phyloP scores from a whole-genome alignment of 176 grass and related monocot genomes.

The Carex scoparia region DNA sequence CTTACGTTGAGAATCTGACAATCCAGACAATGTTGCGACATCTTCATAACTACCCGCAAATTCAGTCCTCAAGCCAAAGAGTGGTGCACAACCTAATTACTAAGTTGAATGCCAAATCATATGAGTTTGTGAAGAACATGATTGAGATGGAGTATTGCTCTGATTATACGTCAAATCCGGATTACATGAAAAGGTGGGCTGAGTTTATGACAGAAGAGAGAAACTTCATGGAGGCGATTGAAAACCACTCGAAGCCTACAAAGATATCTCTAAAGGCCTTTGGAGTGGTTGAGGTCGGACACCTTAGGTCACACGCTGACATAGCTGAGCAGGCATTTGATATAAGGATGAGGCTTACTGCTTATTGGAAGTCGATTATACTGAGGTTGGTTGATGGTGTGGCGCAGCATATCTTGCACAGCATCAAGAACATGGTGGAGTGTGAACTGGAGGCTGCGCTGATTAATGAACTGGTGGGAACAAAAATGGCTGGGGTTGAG shows the following conservation, averaged over 20 bases:
- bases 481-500: not conserved
- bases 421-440: conserved; percentile 19
- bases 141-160: conserved; percentile 28
- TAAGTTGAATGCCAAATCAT: conserved; percentile 6
- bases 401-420: not conserved
- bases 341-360: conserved; percentile 13
- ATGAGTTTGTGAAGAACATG: conserved; percentile 11
- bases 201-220: not conserved
- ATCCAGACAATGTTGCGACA: not conserved
- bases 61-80: not conserved
- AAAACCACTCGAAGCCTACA: not conserved
- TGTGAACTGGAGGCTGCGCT: conserved; percentile 13
- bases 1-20: not conserved
- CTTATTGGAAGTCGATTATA: conserved; percentile 20
- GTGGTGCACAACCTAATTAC: conserved; percentile 8
- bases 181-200: conserved; percentile 30
- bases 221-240: not conserved
- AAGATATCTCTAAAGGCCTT: not conserved
- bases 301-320: conserved; percentile 15
- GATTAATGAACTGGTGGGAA: conserved; percentile 9
- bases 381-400: not conserved
- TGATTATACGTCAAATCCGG: conserved; percentile 24
- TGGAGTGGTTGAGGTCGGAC: not conserved
- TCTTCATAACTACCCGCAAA: conserved; percentile 15
- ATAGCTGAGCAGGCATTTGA: conserved; percentile 27